A percentile compares a stretch with the other conserved stretches of the same genome.
phyloP scores from a whole-genome alignment of 768 basidiomycete genomes.

The Obba rivulosa region DNA sequence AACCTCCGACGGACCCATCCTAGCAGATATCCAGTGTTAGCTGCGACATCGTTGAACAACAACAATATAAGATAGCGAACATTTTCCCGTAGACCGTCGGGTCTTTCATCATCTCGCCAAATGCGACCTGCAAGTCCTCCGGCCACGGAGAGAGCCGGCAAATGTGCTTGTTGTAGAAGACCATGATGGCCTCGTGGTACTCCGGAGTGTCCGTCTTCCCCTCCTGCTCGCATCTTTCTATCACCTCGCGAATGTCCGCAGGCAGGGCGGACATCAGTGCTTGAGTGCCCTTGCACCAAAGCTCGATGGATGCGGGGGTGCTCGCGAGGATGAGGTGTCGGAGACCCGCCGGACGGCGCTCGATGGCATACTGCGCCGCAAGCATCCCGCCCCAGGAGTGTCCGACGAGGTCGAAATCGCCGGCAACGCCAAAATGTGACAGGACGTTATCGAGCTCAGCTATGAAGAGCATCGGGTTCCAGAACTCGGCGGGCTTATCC shows the following conservation, averaged over 20 bases:
- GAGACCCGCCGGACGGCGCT: slow-evolving; percentile 26
- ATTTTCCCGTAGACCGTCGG: slow-evolving; percentile 32
- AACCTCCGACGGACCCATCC: slow-evolving; percentile 31
- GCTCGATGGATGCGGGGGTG: slow-evolving; percentile 23
- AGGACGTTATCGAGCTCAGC: slow-evolving; percentile 43
- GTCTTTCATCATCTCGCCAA: slow-evolving; percentile 26
- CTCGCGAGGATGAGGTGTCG: slow-evolving; percentile 26
- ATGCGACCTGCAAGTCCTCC: slow-evolving; percentile 15
- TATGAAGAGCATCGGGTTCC: slow-evolving; percentile 45
- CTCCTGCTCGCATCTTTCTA: slow-evolving; percentile 1
- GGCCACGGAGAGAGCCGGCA: slow-evolving; percentile 15
- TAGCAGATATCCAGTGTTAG: background rate
- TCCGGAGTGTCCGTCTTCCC: slow-evolving; percentile 1
- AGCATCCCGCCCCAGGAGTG: slow-evolving; percentile 45
- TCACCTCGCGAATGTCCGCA: slow-evolving; percentile 18
- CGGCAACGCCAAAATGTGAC: slow-evolving; percentile 37
- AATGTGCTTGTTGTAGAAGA: background rate
- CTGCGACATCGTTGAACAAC: background rate
- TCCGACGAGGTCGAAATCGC: slow-evolving; percentile 37
- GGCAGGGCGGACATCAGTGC: slow-evolving; percentile 32
- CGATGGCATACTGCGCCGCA: slow-evolving; percentile 24
- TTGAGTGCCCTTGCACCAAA: slow-evolving; percentile 24
- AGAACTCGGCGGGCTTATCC: slow-evolving; percentile 46
- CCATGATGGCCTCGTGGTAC: background rate
- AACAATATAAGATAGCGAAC: slow-evolving; percentile 15